Evolutionary conservation across 169 alveolate genomes (phyloP).

Genomic region (Plasmodium knowlesi): DNA sequence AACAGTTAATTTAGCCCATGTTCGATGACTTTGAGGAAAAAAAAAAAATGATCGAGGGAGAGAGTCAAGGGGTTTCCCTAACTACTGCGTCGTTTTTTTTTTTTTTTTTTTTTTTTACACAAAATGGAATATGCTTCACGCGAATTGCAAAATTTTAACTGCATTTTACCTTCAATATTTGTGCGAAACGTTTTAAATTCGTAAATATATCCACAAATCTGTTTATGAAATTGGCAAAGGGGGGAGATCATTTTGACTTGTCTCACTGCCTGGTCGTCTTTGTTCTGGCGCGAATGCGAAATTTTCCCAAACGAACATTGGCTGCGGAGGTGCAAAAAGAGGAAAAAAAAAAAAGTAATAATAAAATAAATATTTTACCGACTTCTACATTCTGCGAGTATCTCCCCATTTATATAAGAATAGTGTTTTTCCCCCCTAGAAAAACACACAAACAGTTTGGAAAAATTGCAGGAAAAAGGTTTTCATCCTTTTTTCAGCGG

Average conservation of each 20-base stretch:
- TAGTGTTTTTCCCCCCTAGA: background rate
- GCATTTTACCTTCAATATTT: background rate
- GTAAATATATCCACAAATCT: background rate
- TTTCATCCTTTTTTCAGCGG: background rate
- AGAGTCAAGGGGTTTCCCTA: conserved; percentile 36
- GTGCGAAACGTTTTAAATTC: background rate
- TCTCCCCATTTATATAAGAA: background rate
- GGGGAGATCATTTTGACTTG: background rate
- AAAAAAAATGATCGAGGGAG: background rate
- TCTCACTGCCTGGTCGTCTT: background rate
- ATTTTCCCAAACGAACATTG: conserved; percentile 32
- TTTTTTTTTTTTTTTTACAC: conserved; percentile 2
- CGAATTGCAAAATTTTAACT: background rate
- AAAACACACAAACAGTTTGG: background rate
- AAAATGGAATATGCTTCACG: conserved; percentile 1
- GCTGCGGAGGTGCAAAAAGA: conserved; percentile 5
- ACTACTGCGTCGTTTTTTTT: background rate
- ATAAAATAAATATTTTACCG: background rate
- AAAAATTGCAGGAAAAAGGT: background rate
- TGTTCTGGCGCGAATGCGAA: background rate
- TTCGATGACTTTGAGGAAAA: background rate
- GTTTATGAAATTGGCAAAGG: background rate
- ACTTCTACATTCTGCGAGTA: background rate
- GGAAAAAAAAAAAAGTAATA: background rate
- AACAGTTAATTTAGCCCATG: background rate